Conservation (phyloP, 2,329 filamentous ascomycete species). For the Phaeosphaeria sp. region DNA sequence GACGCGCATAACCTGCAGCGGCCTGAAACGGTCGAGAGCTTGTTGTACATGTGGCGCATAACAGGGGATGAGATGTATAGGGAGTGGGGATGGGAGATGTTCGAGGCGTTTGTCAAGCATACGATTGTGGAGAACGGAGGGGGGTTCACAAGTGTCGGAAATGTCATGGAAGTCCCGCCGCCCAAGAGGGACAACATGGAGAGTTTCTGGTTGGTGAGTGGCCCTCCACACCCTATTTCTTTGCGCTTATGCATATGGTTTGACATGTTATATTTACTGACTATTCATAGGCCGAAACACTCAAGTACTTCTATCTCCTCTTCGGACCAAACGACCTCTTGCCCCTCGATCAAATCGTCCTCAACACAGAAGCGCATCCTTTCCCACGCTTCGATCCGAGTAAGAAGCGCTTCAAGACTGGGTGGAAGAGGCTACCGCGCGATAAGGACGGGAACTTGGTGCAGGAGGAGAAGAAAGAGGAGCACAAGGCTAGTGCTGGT, state of each 20-base stretch:
- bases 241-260: too few species aligned
- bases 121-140: conserved; percentile 78
- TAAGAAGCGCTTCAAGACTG: conserved; percentile 73
- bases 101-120: conserved; percentile 86
- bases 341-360: conserved; percentile 83
- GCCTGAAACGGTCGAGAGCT: conserved; percentile 92
- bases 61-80: conserved; percentile 88
- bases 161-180: conserved; percentile 77
- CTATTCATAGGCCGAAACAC: conserved; percentile 79
- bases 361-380: conserved; percentile 95
- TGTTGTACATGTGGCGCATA: conserved; percentile 99
- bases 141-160: conserved; percentile 81
- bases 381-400: conserved; percentile 86
- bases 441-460: conserved; percentile 40
- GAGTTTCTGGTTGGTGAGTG: conserved; percentile 91
- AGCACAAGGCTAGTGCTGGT: neutral
- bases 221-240: too few species aligned
- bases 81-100: conserved; percentile 99
- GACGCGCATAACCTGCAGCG: conserved; percentile 93
- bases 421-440: conserved; percentile 76
- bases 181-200: conserved; percentile 89
- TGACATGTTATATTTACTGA: conserved; percentile 1
- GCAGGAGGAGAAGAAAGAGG: conserved; percentile 15
- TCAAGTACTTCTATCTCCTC: conserved; percentile 96
- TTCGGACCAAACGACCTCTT: conserved; percentile 85